Evolutionary conservation across 2,329 filamentous ascomycete species (phyloP).

Genomic region (Cercospora sp.): DNA sequence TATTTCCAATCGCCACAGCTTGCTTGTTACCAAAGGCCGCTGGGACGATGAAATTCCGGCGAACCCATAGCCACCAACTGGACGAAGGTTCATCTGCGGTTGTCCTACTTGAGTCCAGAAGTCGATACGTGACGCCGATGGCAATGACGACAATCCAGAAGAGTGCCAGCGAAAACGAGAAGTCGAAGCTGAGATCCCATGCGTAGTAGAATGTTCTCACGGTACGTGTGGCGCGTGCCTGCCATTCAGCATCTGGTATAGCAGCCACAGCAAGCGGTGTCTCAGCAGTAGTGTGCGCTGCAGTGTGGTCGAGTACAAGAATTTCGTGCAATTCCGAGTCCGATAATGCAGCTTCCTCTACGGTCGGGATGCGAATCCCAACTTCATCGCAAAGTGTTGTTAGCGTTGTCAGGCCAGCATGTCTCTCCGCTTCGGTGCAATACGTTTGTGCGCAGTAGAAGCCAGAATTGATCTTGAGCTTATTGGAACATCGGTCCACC

Average conservation of each 20-base stretch:
- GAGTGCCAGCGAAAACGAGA: conserved; percentile 34
- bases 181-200: conserved; percentile 21
- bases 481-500: conserved; percentile 19
- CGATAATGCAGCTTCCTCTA: conserved; percentile 14
- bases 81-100: conserved; percentile 16
- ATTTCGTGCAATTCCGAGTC: conserved; percentile 12
- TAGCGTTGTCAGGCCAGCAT: conserved; percentile 12
- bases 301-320: conserved; percentile 18
- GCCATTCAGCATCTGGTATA: conserved; percentile 24
- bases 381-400: conserved; percentile 12
- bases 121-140: conserved; percentile 40
- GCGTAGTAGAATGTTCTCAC: conserved; percentile 18
- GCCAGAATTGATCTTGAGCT: conserved; percentile 20
- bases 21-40: conserved; percentile 47
- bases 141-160: conserved; percentile 46
- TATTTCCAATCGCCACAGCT: conserved; percentile 46
- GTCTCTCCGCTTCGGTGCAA: conserved; percentile 16
- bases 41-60: conserved; percentile 47
- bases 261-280: conserved; percentile 11
- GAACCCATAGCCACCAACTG: conserved; percentile 34
- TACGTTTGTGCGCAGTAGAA: conserved; percentile 25
- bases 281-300: conserved; percentile 18
- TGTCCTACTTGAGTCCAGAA: conserved; percentile 30
- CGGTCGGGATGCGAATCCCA: conserved; percentile 13
- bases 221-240: conserved; percentile 1